Evolutionary conservation across 257 asterid species (phyloP).

Genomic region (Galeopsis tetrahit): DNA sequence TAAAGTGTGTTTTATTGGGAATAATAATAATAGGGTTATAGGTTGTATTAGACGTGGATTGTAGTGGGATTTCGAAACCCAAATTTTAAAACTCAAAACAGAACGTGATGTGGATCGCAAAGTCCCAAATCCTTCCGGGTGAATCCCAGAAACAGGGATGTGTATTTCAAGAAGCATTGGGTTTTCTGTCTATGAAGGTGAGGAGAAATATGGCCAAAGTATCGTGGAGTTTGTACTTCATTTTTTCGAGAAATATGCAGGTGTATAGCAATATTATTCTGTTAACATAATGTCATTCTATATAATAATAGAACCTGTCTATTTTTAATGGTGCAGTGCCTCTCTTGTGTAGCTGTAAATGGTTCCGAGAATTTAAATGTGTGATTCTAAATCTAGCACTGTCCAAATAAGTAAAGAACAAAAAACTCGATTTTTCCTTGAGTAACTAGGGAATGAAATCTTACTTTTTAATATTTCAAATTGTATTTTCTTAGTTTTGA

Average conservation of each 20-base stretch:
- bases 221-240: neutral
- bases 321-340: neutral
- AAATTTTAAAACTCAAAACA: neutral
- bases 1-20: neutral
- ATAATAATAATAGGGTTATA: neutral
- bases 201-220: conserved; percentile 4
- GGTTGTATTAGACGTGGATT: neutral
- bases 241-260: neutral
- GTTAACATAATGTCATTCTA: neutral
- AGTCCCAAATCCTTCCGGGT: neutral
- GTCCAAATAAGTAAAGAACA: neutral
- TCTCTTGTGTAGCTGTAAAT: neutral
- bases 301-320: neutral
- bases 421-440: neutral
- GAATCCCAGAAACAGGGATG: neutral
- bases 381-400: neutral
- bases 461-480: neutral
- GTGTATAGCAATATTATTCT: neutral
- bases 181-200: neutral
- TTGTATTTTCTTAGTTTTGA: neutral
- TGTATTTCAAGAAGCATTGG: neutral
- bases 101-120: neutral
- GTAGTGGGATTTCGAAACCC: neutral
- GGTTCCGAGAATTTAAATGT: neutral
- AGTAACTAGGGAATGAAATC: neutral